Evolutionary conservation across 2,329 filamentous ascomycete species (phyloP), one percentile per base, ranked within the genome.

Genomic region (Scytalidium sp.): DNA sequence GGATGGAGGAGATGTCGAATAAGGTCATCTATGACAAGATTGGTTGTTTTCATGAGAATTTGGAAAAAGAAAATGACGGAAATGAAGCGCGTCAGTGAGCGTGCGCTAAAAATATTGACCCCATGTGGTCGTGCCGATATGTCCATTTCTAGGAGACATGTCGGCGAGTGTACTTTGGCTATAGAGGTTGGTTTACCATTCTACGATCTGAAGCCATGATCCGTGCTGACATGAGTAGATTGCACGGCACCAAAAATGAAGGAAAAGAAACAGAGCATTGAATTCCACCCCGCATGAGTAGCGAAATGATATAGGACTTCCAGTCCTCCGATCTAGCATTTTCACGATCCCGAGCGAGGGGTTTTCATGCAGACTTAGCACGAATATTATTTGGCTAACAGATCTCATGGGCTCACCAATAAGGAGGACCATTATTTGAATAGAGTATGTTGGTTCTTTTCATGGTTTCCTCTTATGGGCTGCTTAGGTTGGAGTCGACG

Each of bases 1-100:
- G 46, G 59, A 61, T 41, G 64, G 60, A n/a, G n/a, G n/a, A 15
- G 53, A 56, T 41, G 47, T 50, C 53, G 54, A 63, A 42, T 57
- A 54, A 60, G n/a, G 6, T 27, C 21, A 15, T 49, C 40, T 41
- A 45, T 21, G 43, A 13, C 13, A 27, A 11, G 43, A 11, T 23
- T 11, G 15, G 27, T 23, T 23, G 32, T 39, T n/a, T n/a, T n/a
- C n/a, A n/a, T n/a, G n/a, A n/a, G n/a, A n/a, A n/a, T n/a, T n/a
- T n/a, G n/a, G 41, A n/a, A 42, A 32, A 25, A 15, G 7, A 29
- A 19, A 27, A 15, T 19, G 11, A 19, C 13, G 32, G 41, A 48
- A 11, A 53, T 40, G 32, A 45, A 17, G 32, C n/a, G 25, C 27
- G 44, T 17, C 3, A 19, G 25, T n/a, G 17, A 22, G 23, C 25